Evolutionary conservation across 148 eudicot genomes (phyloP).

Genomic region (Cornus kousa): DNA sequence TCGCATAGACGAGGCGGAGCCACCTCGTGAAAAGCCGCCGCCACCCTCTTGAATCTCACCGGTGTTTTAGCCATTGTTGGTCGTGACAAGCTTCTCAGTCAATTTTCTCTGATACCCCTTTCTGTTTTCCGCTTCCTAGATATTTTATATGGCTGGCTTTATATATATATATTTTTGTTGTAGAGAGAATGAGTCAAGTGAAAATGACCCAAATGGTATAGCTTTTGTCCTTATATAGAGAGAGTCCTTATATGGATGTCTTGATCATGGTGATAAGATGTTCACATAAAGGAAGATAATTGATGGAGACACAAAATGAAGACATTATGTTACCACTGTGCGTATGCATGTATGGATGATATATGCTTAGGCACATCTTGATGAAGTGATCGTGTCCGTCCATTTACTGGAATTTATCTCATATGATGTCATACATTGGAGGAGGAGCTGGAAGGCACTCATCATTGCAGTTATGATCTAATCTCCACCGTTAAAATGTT

Average conservation of each 20-base stretch:
- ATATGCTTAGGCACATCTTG: background rate
- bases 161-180: background rate
- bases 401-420: too few species aligned
- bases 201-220: slow-evolving; percentile 8
- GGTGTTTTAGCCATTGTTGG: slow-evolving; percentile 30
- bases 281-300: slow-evolving; percentile 1
- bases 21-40: slow-evolving; percentile 56
- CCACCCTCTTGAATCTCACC: slow-evolving; percentile 57
- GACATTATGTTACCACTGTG: background rate
- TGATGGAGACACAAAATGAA: slow-evolving; percentile 7
- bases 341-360: background rate
- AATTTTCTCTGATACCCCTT: background rate
- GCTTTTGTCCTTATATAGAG: background rate
- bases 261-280: slow-evolving; percentile 32
- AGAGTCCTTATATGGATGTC: slow-evolving; percentile 3
- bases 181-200: background rate
- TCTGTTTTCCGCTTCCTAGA: background rate
- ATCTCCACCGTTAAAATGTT: background rate
- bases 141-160: background rate
- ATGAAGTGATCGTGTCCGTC: background rate
- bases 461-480: too few species aligned
- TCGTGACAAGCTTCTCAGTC: too few species aligned
- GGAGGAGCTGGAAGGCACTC: too few species aligned
- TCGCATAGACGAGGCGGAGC: slow-evolving; percentile 34
- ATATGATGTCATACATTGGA: too few species aligned